Evolutionary conservation across 768 basidiomycete genomes (phyloP).

Genomic region (Mycena metata): DNA sequence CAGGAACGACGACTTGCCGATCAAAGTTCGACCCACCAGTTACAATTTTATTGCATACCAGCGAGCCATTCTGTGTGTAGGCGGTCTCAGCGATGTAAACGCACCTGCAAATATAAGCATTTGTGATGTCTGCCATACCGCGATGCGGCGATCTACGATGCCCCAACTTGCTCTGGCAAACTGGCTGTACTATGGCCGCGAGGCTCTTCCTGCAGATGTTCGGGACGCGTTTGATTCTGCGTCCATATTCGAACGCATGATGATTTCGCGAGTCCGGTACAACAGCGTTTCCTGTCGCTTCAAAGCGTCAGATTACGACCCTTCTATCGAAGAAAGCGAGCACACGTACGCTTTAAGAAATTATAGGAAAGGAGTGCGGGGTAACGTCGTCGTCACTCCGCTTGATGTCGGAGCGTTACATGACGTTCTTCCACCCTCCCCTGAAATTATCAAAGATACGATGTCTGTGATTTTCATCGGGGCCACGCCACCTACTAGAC

Average conservation of each 20-base stretch:
- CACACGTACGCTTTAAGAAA: neutral
- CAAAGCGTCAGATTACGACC: slow-evolving; percentile 2
- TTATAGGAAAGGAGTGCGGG: neutral
- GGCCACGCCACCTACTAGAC: neutral
- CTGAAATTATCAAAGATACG: slow-evolving; percentile 3
- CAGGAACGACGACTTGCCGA: neutral
- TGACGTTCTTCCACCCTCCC: neutral
- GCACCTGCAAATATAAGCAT: neutral
- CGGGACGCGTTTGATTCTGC: neutral
- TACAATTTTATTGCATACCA: neutral
- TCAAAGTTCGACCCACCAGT: neutral
- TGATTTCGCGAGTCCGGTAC: neutral
- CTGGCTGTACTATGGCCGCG: slow-evolving; percentile 3
- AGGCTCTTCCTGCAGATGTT: neutral
- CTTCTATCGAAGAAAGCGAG: neutral
- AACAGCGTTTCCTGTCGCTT: slow-evolving; percentile 10
- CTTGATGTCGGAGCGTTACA: neutral
- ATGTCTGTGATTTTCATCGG: slow-evolving; percentile 16
- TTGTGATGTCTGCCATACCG: neutral
- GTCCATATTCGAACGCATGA: neutral
- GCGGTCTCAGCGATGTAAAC: neutral
- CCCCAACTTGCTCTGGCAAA: neutral
- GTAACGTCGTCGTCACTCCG: slow-evolving; percentile 1
- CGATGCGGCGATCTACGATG: neutral
- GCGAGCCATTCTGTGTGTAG: neutral